Evolutionary conservation across 441 rosid genomes (phyloP).

Genomic region (Mallotus japonicus): DNA sequence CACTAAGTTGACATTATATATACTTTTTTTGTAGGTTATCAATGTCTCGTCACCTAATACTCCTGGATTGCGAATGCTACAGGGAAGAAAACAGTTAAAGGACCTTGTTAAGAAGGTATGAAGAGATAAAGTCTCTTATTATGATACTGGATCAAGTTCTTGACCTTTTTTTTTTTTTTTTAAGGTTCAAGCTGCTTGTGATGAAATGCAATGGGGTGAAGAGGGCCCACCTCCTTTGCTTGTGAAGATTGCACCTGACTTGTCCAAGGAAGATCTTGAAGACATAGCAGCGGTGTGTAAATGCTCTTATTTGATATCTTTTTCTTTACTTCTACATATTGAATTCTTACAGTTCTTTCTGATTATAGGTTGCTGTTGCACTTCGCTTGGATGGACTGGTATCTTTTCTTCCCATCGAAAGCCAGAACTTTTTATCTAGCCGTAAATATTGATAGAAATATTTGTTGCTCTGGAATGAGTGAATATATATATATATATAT

Average conservation of each 20-base stretch:
- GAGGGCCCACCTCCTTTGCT: constrained; percentile 97
- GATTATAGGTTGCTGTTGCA: constrained; percentile 86
- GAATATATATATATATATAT: background rate
- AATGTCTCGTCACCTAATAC: constrained; percentile 98
- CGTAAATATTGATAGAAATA: background rate
- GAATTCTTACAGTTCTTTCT: constrained; percentile 33
- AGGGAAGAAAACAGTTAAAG: constrained; percentile 92
- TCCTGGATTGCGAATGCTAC: constrained; percentile 91
- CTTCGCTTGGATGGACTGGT: constrained; percentile 96
- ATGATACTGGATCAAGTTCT: constrained; percentile 8
- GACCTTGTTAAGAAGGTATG: constrained; percentile 87
- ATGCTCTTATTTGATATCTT: constrained; percentile 9
- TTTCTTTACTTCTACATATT: constrained; percentile 13
- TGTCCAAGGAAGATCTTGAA: constrained; percentile 90
- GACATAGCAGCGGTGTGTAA: constrained; percentile 90
- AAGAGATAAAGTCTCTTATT: constrained; percentile 33
- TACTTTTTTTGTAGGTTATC: constrained; percentile 52
- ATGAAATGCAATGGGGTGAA: constrained; percentile 99
- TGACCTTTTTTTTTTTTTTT: constrained; percentile 15
- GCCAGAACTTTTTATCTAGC: background rate
- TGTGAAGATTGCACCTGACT: constrained; percentile 96
- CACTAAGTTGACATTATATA: background rate
- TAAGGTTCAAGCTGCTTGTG: constrained; percentile 93
- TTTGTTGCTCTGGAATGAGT: background rate
- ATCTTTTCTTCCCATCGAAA: constrained; percentile 24